Base-by-base conservation (phyloP, 2,329 filamentous ascomycete species). In the Calonectria naviculata region DNA sequence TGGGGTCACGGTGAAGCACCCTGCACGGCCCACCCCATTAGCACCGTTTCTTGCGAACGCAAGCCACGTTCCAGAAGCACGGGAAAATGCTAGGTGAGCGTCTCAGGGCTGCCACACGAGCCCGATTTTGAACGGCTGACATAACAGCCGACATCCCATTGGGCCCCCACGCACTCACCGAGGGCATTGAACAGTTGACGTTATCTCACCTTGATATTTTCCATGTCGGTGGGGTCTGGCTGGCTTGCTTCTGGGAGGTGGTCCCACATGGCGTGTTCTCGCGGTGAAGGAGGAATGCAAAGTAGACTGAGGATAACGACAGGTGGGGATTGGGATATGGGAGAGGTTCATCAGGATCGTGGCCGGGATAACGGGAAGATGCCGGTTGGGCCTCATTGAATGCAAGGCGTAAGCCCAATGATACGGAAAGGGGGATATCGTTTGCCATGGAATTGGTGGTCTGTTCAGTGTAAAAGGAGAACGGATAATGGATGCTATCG, bases 221-320 rank as follows among this genome's bases (percentile, higher is more conserved):
- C 52, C 54, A 46, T 61, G 21, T 10, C 26, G 29, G 54, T 70
- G 67, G 67, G 29, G 52, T 38, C 52, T 1, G 24, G 38, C 54
- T 34, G 17, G 47, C 60, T 28, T 49, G 24, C 44, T 60, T 49
- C 67, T 12, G 54, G 52, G 41, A n/a, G 24, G 68, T 70, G 62
- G 68, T 70, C 31, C 63, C 68, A 70, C 46, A 70, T 70, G 68
- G 54, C 62, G 46, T 70, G 68, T 62, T 70, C 34, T 26, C 41
- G 38, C 66, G 68, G 62, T 66, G 68, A 70, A 29, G 10, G 46
- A 62, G 41, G 54, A 41, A 62, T 47, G 54, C 62, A 70, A 56
- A 42, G 41, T 44, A 62, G 62, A 62, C 36, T 36, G 63, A 66
- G 54, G 54, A 66, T 56, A 26, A n/a, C n/a, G 24, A 36, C 52